Evolutionary conservation across 768 basidiomycete species (phyloP), one percentile per base, ranked within the genome.

Genomic region (Peribolospora kevripleyi): DNA sequence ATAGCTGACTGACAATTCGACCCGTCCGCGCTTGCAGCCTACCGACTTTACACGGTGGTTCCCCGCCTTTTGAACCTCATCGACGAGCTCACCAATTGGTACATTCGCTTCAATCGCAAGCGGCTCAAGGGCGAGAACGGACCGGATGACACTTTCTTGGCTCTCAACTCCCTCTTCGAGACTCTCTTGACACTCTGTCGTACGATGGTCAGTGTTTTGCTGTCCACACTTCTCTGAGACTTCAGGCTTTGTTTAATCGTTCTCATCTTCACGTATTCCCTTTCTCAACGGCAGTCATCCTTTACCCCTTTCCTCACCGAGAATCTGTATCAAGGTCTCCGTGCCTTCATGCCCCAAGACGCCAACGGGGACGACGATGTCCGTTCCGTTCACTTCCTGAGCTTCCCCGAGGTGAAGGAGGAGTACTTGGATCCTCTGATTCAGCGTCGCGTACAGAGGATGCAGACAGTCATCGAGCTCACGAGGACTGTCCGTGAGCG

Each of bases 291-390:
- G 25, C 60, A 91, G 90, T 91, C 91, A 1, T 90, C 93, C 6
- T 98, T 93, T 69, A 95, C 90, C 7, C 93, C 93, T 0, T 97
- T 95, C 77, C 72, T 97, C 66, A 90, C 88, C 6, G 93, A 98
- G 69, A 93, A 81, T 68, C 72, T 97, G 57, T 97, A 95, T 68
- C 93, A 97, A 66, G 78, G 84, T 42, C 74, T 97, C 46, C 77
- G 79, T 49, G 71, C 71, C n/a, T 91, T 77, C 71, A 82, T 91
- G 59, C 85, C 87, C 0, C 77, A 78, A 57, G 76, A 84, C 60
- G 74, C 78, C 14, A 63, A 64, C 38, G 74, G 74, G 13, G 76
- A 75, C 2, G 65, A 69, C 54, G 93, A 97, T 62, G 75, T 80
- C 5, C 82, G 93, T 56, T 97, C 93, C 3, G 71, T 98, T 59